Evolutionary conservation across 805 yeast genomes (phyloP), one percentile per base, ranked within the genome.

Genomic region (Hanseniaspora valbyensis): DNA sequence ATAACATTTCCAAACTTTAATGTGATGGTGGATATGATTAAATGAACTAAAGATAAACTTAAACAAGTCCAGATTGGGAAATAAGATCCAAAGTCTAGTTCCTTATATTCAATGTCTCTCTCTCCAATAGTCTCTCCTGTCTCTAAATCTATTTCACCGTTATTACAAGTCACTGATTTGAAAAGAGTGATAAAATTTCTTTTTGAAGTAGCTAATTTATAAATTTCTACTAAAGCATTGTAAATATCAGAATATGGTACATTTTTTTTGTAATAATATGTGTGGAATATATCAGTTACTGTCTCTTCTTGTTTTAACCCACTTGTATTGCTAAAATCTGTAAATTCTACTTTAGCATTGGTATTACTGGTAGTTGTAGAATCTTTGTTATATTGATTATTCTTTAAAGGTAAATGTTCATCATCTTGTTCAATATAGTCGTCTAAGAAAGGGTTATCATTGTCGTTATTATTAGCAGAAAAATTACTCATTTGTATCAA

Each of bases 31-130:
- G 22, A 19, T n/a, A 37, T 32, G n/a, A 37, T 13, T 18, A 44
- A 14, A 14, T 44, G 49, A 12, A 29, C n/a, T 19, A 44, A n/a
- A 9, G 42, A 18, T 26, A 37, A 26, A n/a, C 21, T 5, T 6
- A 36, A 21, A 14, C 42, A 44, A 5, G 49, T 44, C 49, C 49
- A 44, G 14, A 44, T 14, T 8, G 39, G 30, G 14, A 44, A 44
- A 25, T 36, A 44, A 2, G 21, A 22, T 4, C 49, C 49, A 19
- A 26, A 22, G 25, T 43, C 29, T 6, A 32, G n/a, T 5, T 32
- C 34, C 9, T 6, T 13, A n/a, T 32, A 32, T 7, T 32, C n/a
- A n/a, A n/a, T n/a, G n/a, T n/a, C n/a, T n/a, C n/a, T n/a, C n/a
- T n/a, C n/a, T n/a, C n/a, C n/a, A n/a, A n/a, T n/a, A n/a, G n/a